Evolutionary conservation across 1,284 basidiomycete genomes (phyloP), one percentile per base, ranked within the genome.

Genomic region (Xanthoconium separans): DNA sequence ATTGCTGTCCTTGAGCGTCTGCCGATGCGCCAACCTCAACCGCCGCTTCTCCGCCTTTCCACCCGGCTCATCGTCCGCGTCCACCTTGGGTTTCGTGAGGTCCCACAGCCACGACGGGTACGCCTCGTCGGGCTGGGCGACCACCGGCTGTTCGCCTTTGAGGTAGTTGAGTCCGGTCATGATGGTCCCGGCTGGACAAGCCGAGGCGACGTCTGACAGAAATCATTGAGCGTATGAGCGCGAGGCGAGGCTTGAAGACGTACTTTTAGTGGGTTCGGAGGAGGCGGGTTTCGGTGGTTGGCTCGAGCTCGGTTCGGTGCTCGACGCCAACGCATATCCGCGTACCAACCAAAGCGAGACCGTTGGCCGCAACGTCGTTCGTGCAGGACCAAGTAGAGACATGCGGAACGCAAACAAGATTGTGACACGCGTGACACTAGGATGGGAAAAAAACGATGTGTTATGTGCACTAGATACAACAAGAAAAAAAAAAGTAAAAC

Each of bases 31-130:
- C 63, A 74, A 74, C 62, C 87, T 74, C 68, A 88, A 73, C 55
- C 73, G 71, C 54, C 78, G 74, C 62, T 87, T 83, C 70, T 89
- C 85, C 37, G 77, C 82, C 62, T 79, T 78, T 18, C 87, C 86
- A 13, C 88, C 87, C 2, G 85, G 85, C 1, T 85, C 87, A 59
- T 90, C 86, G 53, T 89, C 83, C 24, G 76, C 75, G 43, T 78
- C 73, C 42, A 77, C 76, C 65, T 81, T 81, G 6, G 82, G 77
- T 57, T 81, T 69, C 29, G 93, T 73, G 42, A 95, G 69, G 22
- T 79, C 85, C 93, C 94, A 98, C 43, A 98, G 72, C 95, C 95
- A 97, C 5, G 81, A 69, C 2, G 95, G 95, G 70, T 98, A 97
- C 63, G 89, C 84, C 37, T 90, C 84, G 71, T 98, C 95, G 3